Base-by-base conservation (phyloP, 2,329 filamentous ascomycete species). In the Bipolaris oryzae region DNA sequence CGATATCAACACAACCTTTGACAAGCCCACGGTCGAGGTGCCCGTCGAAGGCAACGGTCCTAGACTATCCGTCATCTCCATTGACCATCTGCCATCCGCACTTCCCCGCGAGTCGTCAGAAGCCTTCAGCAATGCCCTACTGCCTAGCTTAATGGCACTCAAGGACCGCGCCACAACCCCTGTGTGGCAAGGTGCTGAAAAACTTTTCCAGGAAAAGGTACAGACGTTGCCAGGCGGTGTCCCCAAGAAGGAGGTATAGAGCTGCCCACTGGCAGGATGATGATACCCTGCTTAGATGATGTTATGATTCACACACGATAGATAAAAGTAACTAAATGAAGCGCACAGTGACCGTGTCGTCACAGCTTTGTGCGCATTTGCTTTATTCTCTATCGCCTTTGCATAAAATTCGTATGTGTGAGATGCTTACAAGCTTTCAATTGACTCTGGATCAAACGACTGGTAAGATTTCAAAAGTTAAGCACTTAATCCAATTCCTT, bases 101-200 rank as follows among this genome's bases (percentile, higher is more conserved):
- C 82, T 98, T 35, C 91, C 94, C 1, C 84, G 94, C 50, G 94
- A 97, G 79, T 88, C 92, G 23, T 92, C 87, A 41, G 92, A 97
- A 79, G 88, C 88, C 18, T 97, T 96, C 80, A 91, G 88, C 75
- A 81, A 84, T 49, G 89, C 89, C 45, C 81, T 97, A 63, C 80
- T 96, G 70, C 91, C 92, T 18, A 90, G 87, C 70, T 79, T 97
- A 65, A 77, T 95, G 58, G 83, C 87, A 58, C 83, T 97, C 60
- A 91, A 95, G 76, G 85, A 95, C 73, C 86, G 91, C 74, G 79
- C 84, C 57, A 89, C 83, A 18, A 83, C 87, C 23, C 83, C 84
- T 11, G 93, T 96, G n/a, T 97, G 93, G 93, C 82, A 85, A 51
- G 85, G 90, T 57, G 93, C 93, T 0, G 87, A 96, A 80, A 88